These are phyloP conservation scores for Spizellomyces sp. DNA, from an alignment of 192 early-diverging fungal species.

Conservation along the genomic window DNA sequence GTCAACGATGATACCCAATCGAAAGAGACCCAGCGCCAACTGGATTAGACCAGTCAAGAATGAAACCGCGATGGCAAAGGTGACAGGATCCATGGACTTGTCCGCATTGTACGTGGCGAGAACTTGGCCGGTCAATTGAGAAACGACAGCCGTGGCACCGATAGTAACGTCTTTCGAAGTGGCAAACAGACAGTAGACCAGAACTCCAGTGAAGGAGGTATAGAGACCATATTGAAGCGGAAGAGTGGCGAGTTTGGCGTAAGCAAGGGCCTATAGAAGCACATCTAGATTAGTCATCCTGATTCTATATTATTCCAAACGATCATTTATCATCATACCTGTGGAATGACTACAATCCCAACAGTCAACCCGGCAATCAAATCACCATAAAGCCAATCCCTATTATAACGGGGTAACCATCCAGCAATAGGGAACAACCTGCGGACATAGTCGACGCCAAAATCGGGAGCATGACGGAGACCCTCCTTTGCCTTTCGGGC, in stretches of 20 bases:
- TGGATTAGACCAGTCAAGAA: conserved; percentile 76
- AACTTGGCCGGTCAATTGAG: conserved; percentile 73
- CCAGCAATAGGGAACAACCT: conserved; percentile 49
- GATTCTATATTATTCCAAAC: neutral
- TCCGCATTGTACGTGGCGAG: conserved; percentile 31
- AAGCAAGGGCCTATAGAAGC: conserved; percentile 49
- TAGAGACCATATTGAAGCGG: conserved; percentile 78
- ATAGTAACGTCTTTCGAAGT: conserved; percentile 76
- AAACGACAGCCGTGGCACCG: conserved; percentile 78
- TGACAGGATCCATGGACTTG: conserved; percentile 38
- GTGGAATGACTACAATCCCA: conserved; percentile 73
- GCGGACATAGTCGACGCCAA: conserved; percentile 13
- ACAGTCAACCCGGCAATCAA: conserved; percentile 74
- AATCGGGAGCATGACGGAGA: neutral
- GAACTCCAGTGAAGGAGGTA: conserved; percentile 69
- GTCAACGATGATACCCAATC: conserved; percentile 84
- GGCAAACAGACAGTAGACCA: conserved; percentile 71
- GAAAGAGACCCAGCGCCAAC: conserved; percentile 72
- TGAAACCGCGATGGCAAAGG: conserved; percentile 62
- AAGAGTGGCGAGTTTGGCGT: conserved; percentile 74
- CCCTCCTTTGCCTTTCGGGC: neutral
- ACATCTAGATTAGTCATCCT: no score
- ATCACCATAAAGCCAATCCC: conserved; percentile 69
- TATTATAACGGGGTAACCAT: conserved; percentile 62
- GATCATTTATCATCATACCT: conserved; percentile 30